phyloP scores from a whole-genome alignment of 2,329 filamentous ascomycete species.

The Magnaporthiopsis rhizophila region DNA sequence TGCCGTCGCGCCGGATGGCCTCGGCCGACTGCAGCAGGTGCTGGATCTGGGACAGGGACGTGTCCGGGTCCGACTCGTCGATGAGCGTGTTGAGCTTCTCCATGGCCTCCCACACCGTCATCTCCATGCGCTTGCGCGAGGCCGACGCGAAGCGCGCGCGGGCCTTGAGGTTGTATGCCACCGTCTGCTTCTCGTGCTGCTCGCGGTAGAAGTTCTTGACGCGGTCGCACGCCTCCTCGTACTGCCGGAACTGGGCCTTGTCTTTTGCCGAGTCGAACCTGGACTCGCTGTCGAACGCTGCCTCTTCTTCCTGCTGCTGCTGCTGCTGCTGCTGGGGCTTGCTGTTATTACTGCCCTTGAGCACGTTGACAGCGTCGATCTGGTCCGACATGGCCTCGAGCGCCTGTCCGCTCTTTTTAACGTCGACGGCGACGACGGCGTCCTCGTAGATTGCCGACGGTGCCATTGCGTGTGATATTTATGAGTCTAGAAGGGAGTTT shows the following conservation, averaged over 20 bases:
- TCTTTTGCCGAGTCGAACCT: slow-evolving; percentile 25
- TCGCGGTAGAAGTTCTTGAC: slow-evolving; percentile 82
- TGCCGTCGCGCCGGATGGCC: slow-evolving; percentile 78
- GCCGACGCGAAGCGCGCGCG: slow-evolving; percentile 63
- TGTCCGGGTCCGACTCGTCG: slow-evolving; percentile 88
- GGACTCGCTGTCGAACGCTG: slow-evolving; percentile 14
- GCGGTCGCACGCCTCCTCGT: slow-evolving; percentile 72
- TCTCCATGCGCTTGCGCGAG: slow-evolving; percentile 54
- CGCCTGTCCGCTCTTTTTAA: slow-evolving; percentile 16
- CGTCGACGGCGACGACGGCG: neutral
- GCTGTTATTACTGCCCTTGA: slow-evolving; percentile 14
- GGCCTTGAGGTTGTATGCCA: slow-evolving; percentile 76
- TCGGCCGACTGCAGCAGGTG: slow-evolving; percentile 84
- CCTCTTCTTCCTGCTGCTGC: slow-evolving; percentile 5
- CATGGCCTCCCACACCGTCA: slow-evolving; percentile 87
- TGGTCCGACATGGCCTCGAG: slow-evolving; percentile 27
- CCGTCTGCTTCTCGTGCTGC: slow-evolving; percentile 64
- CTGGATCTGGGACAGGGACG: slow-evolving; percentile 78
- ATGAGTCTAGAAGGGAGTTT: neutral
- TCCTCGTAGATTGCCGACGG: slow-evolving; percentile 18
- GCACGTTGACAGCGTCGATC: slow-evolving; percentile 25
- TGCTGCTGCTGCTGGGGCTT: neutral
- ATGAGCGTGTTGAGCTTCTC: slow-evolving; percentile 87
- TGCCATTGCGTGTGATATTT: slow-evolving; percentile 17
- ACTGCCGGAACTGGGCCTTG: slow-evolving; percentile 49